Conservation (phyloP, 192 early-diverging fungal species). For the Coemansia interrupta region DNA sequence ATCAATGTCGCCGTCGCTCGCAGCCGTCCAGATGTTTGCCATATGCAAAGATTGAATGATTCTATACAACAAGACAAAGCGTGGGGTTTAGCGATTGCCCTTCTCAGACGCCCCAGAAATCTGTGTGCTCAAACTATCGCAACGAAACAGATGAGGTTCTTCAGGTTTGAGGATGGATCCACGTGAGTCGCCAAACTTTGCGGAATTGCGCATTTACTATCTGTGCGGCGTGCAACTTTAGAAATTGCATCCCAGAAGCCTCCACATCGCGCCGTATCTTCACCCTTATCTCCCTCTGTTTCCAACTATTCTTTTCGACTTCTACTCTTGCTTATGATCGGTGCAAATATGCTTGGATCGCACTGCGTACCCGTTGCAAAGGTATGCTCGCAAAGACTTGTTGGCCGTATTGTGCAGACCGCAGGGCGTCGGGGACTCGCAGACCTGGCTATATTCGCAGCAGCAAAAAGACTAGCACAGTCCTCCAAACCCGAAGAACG, state of each 20-base stretch:
- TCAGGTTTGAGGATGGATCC: neutral
- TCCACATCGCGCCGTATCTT: too few species aligned
- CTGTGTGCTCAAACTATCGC: too few species aligned
- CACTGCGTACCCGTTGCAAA: neutral
- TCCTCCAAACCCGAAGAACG: constrained; percentile 11
- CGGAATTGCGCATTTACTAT: neutral
- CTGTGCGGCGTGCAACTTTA: neutral
- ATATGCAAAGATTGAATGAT: neutral
- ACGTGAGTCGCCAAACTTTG: neutral
- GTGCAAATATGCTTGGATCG: neutral
- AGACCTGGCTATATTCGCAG: constrained; percentile 39
- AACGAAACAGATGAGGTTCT: neutral
- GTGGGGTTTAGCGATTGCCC: too few species aligned
- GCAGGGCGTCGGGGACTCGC: constrained; percentile 23
- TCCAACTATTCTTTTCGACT: neutral
- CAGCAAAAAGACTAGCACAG: constrained; percentile 26
- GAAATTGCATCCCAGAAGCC: too few species aligned
- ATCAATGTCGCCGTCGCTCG: constrained; percentile 61
- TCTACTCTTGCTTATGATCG: constrained; percentile 6
- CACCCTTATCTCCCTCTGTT: too few species aligned
- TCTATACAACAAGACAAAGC: neutral
- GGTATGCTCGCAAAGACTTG: neutral
- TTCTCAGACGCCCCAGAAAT: too few species aligned
- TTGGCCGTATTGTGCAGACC: neutral
- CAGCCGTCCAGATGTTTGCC: constrained; percentile 68